Conservation (phyloP, 83 land plant genomes). For the Diphasiastrum complanatum region DNA sequence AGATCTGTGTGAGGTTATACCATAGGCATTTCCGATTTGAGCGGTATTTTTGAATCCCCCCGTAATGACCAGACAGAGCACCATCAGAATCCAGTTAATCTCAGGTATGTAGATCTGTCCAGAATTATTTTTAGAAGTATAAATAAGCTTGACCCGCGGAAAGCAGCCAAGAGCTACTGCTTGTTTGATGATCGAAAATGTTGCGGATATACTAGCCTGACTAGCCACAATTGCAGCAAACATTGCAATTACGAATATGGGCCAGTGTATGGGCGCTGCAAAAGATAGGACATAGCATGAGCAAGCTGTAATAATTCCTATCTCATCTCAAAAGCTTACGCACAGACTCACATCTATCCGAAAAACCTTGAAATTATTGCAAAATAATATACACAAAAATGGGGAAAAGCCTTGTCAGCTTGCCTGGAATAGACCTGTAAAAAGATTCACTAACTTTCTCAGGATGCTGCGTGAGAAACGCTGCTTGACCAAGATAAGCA, state of each 20-base stretch:
- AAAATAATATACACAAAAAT: slow-evolving; percentile 2
- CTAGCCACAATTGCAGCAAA: slow-evolving; percentile 24
- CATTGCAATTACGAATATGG: slow-evolving; percentile 14
- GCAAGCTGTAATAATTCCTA: neutral
- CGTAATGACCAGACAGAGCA: slow-evolving; percentile 21
- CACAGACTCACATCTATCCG: slow-evolving; percentile 2
- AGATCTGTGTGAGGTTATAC: too few relatives aligned
- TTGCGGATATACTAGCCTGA: slow-evolving; percentile 30
- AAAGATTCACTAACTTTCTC: neutral
- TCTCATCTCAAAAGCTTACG: neutral
- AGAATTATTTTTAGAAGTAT: slow-evolving; percentile 15
- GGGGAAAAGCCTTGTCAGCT: neutral
- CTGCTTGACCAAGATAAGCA: slow-evolving; percentile 29
- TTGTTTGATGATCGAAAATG: slow-evolving; percentile 29
- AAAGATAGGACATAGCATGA: neutral
- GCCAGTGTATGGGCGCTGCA: slow-evolving; percentile 5
- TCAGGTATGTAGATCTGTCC: slow-evolving; percentile 33
- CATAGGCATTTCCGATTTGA: slow-evolving; percentile 32
- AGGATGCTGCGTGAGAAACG: slow-evolving; percentile 17
- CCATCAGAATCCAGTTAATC: slow-evolving; percentile 27
- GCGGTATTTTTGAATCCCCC: slow-evolving; percentile 18
- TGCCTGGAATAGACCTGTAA: slow-evolving; percentile 29
- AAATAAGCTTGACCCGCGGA: slow-evolving; percentile 25
- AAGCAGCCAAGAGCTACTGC: slow-evolving; percentile 26
- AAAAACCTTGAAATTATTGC: neutral